A percentile compares a stretch with the other conserved stretches of the same genome.
These are phyloP conservation scores for Paragyromitra xinjiangensis DNA, from an alignment of 495 filamentous ascomycete genomes.

Conservation along the genomic window DNA sequence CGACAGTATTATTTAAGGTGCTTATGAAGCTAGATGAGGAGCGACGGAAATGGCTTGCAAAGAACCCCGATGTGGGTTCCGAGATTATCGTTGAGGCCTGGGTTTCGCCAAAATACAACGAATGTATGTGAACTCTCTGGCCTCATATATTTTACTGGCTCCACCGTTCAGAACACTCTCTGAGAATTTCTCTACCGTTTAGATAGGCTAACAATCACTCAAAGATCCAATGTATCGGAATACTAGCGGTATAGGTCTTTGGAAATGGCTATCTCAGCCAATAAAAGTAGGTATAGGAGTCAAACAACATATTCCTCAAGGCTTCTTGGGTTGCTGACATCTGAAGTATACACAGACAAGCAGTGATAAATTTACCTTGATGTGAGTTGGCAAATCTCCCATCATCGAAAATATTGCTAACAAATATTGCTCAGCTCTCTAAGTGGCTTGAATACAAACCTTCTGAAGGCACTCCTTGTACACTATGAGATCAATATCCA, in stretches of 20 bases:
- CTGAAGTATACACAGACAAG: slow-evolving; percentile 13
- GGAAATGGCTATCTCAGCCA: slow-evolving; percentile 40
- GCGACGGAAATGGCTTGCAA: slow-evolving; percentile 35
- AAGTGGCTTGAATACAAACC: slow-evolving; percentile 27
- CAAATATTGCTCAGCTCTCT: slow-evolving; percentile 29
- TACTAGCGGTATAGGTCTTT: slow-evolving; percentile 37
- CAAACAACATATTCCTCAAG: not conserved
- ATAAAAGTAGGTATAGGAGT: slow-evolving; percentile 13
- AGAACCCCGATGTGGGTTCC: slow-evolving; percentile 15
- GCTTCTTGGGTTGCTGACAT: not conserved
- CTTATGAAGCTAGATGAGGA: slow-evolving; percentile 44
- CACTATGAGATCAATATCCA: slow-evolving; percentile 48
- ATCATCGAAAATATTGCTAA: not conserved
- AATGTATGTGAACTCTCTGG: slow-evolving; percentile 19
- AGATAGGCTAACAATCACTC: slow-evolving; percentile 20
- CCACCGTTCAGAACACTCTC: not conserved
- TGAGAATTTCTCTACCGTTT: not conserved
- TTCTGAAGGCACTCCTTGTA: slow-evolving; percentile 45
- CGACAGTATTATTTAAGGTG: slow-evolving; percentile 42
- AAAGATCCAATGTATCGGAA: slow-evolving; percentile 38
- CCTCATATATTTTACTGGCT: not conserved
- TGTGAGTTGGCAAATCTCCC: slow-evolving; percentile 16
- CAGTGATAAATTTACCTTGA: slow-evolving; percentile 38
- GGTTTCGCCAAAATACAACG: slow-evolving; percentile 43
- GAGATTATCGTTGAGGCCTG: slow-evolving; percentile 42